These are phyloP conservation scores for Rhodotorula graminis DNA, from an alignment of 768 basidiomycete genomes.

Conservation along the genomic window DNA sequence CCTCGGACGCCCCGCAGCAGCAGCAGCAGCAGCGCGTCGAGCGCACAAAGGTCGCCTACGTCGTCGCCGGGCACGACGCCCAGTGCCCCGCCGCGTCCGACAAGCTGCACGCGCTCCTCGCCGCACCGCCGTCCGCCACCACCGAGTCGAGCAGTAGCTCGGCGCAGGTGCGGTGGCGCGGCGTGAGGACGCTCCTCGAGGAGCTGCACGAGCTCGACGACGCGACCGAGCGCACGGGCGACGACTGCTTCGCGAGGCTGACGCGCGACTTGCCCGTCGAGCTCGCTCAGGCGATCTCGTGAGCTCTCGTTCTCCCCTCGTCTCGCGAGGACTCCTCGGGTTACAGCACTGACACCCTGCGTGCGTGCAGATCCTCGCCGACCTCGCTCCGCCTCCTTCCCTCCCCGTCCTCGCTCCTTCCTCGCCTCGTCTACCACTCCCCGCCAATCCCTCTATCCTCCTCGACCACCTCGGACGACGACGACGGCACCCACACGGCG, in stretches of 20 bases:
- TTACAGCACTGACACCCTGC: background rate
- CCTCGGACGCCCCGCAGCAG: too few relatives aligned
- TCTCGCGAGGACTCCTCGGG: too few relatives aligned
- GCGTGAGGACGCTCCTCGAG: background rate
- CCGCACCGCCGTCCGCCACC: background rate
- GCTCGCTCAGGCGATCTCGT: background rate
- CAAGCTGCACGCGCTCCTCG: slow-evolving; percentile 1
- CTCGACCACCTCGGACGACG: background rate
- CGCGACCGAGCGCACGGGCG: slow-evolving; percentile 13
- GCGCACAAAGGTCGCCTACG: slow-evolving; percentile 29
- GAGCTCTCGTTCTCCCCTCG: too few relatives aligned
- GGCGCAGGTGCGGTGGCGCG: background rate
- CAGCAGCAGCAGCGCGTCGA: background rate
- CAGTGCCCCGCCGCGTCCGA: slow-evolving; percentile 3
- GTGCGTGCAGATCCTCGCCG: background rate
- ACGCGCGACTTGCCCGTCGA: background rate
- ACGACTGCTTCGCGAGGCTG: slow-evolving; percentile 9
- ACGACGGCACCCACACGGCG: background rate
- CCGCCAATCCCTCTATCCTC: background rate
- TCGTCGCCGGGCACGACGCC: slow-evolving; percentile 9
- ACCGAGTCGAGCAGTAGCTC: background rate
- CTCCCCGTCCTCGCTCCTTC: background rate
- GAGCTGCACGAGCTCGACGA: slow-evolving; percentile 24
- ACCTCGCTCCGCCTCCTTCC: background rate
- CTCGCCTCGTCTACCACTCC: background rate